These are phyloP conservation scores for Wickerhamomyces pijperi DNA, from an alignment of 805 yeast genomes.

Conservation along the genomic window DNA sequence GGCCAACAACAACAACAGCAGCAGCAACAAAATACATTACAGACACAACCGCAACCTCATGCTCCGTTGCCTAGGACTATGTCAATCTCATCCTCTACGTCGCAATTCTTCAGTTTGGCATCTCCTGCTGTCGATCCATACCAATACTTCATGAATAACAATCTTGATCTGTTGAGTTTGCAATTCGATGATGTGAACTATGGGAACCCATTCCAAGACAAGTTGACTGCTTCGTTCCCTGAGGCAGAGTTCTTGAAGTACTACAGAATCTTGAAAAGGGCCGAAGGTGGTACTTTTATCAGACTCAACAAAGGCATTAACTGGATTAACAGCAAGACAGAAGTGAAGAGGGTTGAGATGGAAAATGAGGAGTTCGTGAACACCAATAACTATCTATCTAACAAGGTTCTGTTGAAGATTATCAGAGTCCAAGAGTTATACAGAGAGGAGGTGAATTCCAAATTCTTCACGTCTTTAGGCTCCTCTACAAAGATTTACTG, in stretches of 20 bases:
- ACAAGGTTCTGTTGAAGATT: slow-evolving; percentile 19
- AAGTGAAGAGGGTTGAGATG: background rate
- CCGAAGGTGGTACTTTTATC: slow-evolving; percentile 21
- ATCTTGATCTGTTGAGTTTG: slow-evolving; percentile 14
- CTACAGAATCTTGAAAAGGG: background rate
- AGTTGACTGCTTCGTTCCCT: slow-evolving; percentile 3
- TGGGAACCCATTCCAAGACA: slow-evolving; percentile 7
- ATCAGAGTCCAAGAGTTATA: slow-evolving; percentile 29
- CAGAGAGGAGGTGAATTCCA: slow-evolving; percentile 25
- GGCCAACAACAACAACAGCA: too few relatives aligned
- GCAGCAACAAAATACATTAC: too few relatives aligned
- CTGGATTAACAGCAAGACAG: slow-evolving; percentile 18
- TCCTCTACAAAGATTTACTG: slow-evolving; percentile 15
- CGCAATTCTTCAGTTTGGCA: slow-evolving; percentile 12
- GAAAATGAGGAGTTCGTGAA: background rate
- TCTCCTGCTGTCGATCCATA: slow-evolving; percentile 23
- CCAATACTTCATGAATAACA: slow-evolving; percentile 22
- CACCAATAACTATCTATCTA: background rate
- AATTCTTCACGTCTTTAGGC: slow-evolving; percentile 19
- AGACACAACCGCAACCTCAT: background rate
- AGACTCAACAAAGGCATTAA: slow-evolving; percentile 17
- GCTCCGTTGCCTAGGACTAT: background rate
- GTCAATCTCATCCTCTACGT: slow-evolving; percentile 14
- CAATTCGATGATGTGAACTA: slow-evolving; percentile 4
- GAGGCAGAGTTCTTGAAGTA: slow-evolving; percentile 2